These are phyloP conservation scores for Metschnikowia proteae DNA, from an alignment of 805 yeast genomes.

Conservation along the genomic window DNA sequence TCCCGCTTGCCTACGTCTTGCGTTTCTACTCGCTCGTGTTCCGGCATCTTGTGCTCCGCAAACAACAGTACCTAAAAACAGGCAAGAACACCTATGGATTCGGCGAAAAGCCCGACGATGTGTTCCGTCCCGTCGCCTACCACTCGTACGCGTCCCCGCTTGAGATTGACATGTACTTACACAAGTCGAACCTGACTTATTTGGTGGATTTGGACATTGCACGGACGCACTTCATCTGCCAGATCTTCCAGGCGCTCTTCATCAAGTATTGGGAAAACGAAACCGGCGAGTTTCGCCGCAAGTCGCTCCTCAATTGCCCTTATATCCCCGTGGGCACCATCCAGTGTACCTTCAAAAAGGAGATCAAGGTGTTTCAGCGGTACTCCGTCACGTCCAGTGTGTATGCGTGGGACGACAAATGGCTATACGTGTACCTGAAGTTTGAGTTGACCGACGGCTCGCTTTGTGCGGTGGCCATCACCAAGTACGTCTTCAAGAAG, in stretches of 20 bases:
- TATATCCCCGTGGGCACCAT: constrained; percentile 78
- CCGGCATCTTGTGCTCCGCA: constrained; percentile 39
- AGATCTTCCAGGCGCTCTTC: constrained; percentile 56
- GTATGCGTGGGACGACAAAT: constrained; percentile 81
- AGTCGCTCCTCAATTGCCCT: constrained; percentile 39
- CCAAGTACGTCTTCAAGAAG: constrained; percentile 76
- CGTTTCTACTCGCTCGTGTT: constrained; percentile 55
- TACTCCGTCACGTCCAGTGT: constrained; percentile 58
- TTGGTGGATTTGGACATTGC: constrained; percentile 77
- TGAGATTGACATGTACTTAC: constrained; percentile 84
- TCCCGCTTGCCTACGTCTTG: constrained; percentile 63
- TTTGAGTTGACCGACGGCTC: constrained; percentile 36
- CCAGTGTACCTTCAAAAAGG: constrained; percentile 62
- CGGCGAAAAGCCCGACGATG: constrained; percentile 21
- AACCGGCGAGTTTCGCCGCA: constrained; percentile 28
- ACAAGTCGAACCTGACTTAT: constrained; percentile 85
- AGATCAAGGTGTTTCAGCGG: constrained; percentile 61
- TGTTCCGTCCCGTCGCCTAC: constrained; percentile 44
- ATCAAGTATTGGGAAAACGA: constrained; percentile 40
- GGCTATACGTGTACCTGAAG: constrained; percentile 70
- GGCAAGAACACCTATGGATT: constrained; percentile 34
- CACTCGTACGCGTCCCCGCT: constrained; percentile 63
- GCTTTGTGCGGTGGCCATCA: constrained; percentile 56
- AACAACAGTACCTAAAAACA: constrained; percentile 17
- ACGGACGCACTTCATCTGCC: constrained; percentile 59